Evolutionary conservation across 1,284 basidiomycete genomes (phyloP).

Genomic region (Apiotrichum gamsii): DNA sequence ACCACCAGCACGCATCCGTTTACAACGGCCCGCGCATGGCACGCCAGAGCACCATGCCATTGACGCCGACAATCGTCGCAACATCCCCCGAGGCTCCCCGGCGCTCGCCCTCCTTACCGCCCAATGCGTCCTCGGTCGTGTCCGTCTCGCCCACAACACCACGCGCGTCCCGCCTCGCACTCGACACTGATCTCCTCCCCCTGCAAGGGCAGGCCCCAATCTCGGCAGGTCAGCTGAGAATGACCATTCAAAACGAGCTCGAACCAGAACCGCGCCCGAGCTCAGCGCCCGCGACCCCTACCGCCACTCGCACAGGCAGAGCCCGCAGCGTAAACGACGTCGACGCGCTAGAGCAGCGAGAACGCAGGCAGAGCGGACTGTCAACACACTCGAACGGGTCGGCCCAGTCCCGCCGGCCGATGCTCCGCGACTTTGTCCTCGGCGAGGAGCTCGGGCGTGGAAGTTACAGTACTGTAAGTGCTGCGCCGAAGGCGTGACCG

Average conservation of each 20-base stretch:
- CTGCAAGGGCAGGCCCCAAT: background rate
- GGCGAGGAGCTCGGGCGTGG: constrained; percentile 47
- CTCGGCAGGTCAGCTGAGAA: background rate
- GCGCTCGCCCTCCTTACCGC: constrained; percentile 11
- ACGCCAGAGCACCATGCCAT: constrained; percentile 6
- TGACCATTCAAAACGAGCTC: background rate
- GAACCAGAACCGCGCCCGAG: background rate
- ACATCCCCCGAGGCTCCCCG: background rate
- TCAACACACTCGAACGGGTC: constrained; percentile 21
- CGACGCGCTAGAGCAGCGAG: constrained; percentile 16
- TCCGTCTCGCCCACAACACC: constrained; percentile 26
- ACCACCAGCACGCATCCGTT: no score
- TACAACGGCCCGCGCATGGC: constrained; percentile 31
- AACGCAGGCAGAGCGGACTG: constrained; percentile 34
- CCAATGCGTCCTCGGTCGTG: no score
- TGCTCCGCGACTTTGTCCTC: constrained; percentile 38
- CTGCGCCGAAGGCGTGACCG: no score
- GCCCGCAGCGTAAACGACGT: constrained; percentile 7
- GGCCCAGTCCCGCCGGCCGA: constrained; percentile 21
- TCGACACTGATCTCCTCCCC: background rate
- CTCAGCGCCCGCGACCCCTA: background rate
- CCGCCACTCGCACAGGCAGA: background rate
- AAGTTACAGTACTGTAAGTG: constrained; percentile 46
- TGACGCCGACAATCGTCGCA: constrained; percentile 1
- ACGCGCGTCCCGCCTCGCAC: background rate